Conservation (phyloP, 306 rosid genomes). For the Citrullus mucosospermus region DNA sequence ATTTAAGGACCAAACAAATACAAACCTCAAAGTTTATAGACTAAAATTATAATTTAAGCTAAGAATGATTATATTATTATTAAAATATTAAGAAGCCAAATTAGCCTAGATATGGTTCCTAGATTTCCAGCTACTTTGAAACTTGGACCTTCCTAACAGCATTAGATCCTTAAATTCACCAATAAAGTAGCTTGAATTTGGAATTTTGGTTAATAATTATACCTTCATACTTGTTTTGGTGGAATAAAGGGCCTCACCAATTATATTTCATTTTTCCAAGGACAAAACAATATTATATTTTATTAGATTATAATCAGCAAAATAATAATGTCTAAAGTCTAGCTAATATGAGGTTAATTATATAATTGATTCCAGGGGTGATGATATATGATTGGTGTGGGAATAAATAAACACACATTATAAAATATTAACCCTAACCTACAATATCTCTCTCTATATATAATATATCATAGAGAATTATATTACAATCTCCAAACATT, state of each 20-base stretch:
- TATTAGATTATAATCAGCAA: not conserved
- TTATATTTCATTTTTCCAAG: not conserved
- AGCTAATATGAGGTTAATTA: not conserved
- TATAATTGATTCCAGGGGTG: not conserved
- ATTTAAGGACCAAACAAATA: no score
- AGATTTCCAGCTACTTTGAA: not conserved
- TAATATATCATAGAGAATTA: not conserved
- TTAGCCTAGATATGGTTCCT: not conserved
- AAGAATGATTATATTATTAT: not conserved
- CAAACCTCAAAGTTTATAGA: no score
- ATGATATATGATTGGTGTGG: not conserved
- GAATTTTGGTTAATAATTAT: not conserved
- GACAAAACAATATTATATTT: not conserved
- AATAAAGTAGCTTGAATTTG: not conserved
- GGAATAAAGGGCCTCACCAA: not conserved
- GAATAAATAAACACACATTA: not conserved
- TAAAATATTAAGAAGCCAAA: not conserved
- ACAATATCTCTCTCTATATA: not conserved
- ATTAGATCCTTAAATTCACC: constrained; percentile 3
- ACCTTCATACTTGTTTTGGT: not conserved
- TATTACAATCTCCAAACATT: not conserved
- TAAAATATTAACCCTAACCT: not conserved
- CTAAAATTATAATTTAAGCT: no score
- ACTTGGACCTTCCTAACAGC: not conserved
- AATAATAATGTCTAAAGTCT: not conserved